Evolutionary conservation across 2,329 filamentous ascomycete genomes (phyloP), one percentile per base, ranked within the genome.

Genomic region (Paecilomyces fulvus): DNA sequence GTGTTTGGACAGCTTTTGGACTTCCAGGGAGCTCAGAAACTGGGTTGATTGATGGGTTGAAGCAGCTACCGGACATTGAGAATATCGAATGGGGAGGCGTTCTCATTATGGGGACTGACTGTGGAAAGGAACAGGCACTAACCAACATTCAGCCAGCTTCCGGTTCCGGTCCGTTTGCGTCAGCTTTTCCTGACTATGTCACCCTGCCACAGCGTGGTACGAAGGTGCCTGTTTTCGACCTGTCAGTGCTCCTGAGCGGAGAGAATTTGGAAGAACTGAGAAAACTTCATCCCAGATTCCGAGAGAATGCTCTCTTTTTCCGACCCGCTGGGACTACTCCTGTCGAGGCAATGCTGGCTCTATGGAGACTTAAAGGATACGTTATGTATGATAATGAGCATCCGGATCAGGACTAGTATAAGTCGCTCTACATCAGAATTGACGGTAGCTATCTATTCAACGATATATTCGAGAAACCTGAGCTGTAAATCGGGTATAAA

Each of bases 301-400:
- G 65, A 20, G 60, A 63, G n/a, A 60, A 60, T 23, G 71, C 68
- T 12, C 50, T 75, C n/a, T 70, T 74, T 54, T 68, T 74, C 37
- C 65, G 67, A 48, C 70, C 73, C 0, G 64, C 65, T 30, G 61
- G 65, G 4, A 55, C 59, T 23, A 54, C 59, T 14, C 65, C 69
- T 0, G 56, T 68, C 21, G 60, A 72, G 21, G 62, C 69, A 23
- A 66, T 75, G 58, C 55, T 73, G 58, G 63, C 64, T 0, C 55
- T 77, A 21, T 77, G 74, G 74, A 74, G 67, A 55, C 58, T 76
- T 10, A 68, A 74, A 56, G 66, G 65, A 0, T 71, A 66, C 31
- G 30, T 73, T 25, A 58, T 55, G 56, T 55, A 60, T 30, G 58
- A 61, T 33, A 30, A 50, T 10, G 37, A 57, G 30, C 49, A 53